These are phyloP conservation scores for Austroboletus niveus DNA, from an alignment of 1,284 basidiomycete species.

Conservation along the genomic window DNA sequence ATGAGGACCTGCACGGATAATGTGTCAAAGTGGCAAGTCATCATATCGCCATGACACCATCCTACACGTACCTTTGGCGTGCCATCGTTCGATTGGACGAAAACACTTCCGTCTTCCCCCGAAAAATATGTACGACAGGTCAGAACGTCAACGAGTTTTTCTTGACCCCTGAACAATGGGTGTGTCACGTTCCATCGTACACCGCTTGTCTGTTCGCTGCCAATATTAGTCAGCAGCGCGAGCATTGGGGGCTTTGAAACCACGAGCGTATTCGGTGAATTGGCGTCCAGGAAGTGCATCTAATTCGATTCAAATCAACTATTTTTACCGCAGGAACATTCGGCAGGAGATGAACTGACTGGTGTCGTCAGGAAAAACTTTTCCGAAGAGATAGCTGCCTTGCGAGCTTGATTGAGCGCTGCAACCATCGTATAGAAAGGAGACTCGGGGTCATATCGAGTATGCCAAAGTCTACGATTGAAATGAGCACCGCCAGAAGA, in stretches of 20 bases:
- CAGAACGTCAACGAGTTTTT: slow-evolving; percentile 61
- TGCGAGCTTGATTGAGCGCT: slow-evolving; percentile 60
- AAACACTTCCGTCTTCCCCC: slow-evolving; percentile 45
- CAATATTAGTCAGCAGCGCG: slow-evolving; percentile 64
- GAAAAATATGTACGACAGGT: slow-evolving; percentile 50
- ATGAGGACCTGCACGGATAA: slow-evolving; percentile 25
- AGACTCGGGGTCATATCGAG: slow-evolving; percentile 48
- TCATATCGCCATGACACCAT: not conserved
- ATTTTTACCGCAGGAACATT: not conserved
- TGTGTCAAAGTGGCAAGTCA: not conserved
- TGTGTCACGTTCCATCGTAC: slow-evolving; percentile 48
- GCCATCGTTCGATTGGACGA: slow-evolving; percentile 34
- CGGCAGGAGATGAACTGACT: slow-evolving; percentile 32
- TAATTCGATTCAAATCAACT: slow-evolving; percentile 22
- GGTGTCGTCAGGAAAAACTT: slow-evolving; percentile 52
- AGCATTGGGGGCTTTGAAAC: slow-evolving; percentile 67
- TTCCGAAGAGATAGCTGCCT: slow-evolving; percentile 47
- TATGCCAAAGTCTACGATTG: slow-evolving; percentile 52
- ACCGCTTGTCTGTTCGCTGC: slow-evolving; percentile 35
- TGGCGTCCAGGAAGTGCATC: slow-evolving; percentile 46
- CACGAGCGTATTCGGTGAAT: slow-evolving; percentile 47
- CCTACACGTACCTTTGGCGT: slow-evolving; percentile 39
- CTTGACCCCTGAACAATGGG: slow-evolving; percentile 44
- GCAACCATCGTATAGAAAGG: slow-evolving; percentile 52
- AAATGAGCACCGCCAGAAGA: slow-evolving; percentile 1